A percentile compares a stretch with the other conserved stretches of the same genome.
Conservation (phyloP, 2,329 filamentous ascomycete species). For the Aspergillus neoniger region DNA sequence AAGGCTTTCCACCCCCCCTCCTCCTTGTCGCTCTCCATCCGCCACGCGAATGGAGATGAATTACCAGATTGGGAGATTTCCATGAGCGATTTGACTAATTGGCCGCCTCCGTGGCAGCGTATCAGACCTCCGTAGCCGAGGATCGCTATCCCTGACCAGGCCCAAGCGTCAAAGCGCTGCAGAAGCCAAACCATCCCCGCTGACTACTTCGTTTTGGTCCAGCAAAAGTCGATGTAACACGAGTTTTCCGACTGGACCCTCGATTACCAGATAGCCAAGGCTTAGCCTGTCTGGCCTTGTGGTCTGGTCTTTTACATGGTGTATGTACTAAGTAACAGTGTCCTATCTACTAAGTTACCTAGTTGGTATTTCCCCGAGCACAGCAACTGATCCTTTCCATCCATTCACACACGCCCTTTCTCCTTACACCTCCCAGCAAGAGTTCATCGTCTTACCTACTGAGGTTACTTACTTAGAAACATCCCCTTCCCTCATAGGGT, state of each 20-base stretch:
- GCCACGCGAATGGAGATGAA: slow-evolving; percentile 2
- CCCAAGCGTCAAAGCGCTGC: slow-evolving; percentile 24
- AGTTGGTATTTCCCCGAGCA: background rate
- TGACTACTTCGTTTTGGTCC: slow-evolving; percentile 10
- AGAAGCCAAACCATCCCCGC: slow-evolving; percentile 25
- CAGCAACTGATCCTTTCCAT: background rate
- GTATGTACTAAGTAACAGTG: background rate
- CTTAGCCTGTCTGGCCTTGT: slow-evolving; percentile 17
- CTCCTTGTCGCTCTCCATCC: background rate
- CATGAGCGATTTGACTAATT: slow-evolving; percentile 2
- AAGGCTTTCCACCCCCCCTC: background rate
- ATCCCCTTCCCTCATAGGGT: background rate
- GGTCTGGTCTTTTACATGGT: background rate
- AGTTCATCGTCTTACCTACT: background rate
- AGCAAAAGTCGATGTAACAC: slow-evolving; percentile 13
- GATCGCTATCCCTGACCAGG: slow-evolving; percentile 17
- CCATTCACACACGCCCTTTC: too few relatives aligned
- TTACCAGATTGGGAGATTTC: background rate
- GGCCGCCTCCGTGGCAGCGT: background rate
- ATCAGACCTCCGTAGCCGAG: slow-evolving; percentile 3
- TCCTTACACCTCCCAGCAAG: background rate
- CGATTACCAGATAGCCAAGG: slow-evolving; percentile 22
- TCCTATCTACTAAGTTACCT: too few relatives aligned
- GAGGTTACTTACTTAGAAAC: background rate
- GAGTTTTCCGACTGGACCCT: slow-evolving; percentile 18